These are phyloP conservation scores for Zopfochytrium polystomum DNA, from an alignment of 371 early-diverging fungal species.

Conservation along the genomic window DNA sequence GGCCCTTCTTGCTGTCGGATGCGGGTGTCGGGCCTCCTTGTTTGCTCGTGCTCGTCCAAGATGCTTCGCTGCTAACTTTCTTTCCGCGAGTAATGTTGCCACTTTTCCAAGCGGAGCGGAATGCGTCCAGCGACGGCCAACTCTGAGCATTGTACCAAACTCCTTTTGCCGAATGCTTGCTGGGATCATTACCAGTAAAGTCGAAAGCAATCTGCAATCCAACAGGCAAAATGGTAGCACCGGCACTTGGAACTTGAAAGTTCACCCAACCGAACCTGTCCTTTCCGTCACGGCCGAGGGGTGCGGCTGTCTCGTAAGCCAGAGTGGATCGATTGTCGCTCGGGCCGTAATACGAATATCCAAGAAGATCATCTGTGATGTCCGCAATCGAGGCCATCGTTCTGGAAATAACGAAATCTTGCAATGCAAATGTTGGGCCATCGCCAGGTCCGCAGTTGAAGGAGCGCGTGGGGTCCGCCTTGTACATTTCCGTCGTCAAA, in stretches of 20 bases:
- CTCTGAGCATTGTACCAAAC: slow-evolving; percentile 10
- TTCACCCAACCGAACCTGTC: not conserved
- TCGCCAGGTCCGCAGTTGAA: not conserved
- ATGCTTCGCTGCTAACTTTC: not conserved
- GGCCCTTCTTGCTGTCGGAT: not conserved
- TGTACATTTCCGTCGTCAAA: slow-evolving; percentile 1
- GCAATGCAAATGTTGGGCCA: not conserved
- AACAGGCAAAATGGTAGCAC: not conserved
- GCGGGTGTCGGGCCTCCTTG: not conserved
- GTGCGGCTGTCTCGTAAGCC: slow-evolving; percentile 2
- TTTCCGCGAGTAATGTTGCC: not conserved
- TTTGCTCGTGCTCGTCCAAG: not conserved
- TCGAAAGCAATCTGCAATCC: slow-evolving; percentile 8
- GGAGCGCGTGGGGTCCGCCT: slow-evolving; percentile 3
- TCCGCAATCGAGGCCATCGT: slow-evolving; percentile 3
- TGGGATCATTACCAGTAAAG: slow-evolving; percentile 2
- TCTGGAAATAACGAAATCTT: not conserved
- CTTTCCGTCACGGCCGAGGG: slow-evolving; percentile 2
- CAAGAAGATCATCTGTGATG: slow-evolving; percentile 2
- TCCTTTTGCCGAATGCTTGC: not conserved
- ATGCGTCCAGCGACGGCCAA: not conserved
- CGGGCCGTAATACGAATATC: slow-evolving; percentile 1
- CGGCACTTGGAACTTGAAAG: not conserved
- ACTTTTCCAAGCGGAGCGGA: slow-evolving; percentile 2
- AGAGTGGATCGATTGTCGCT: not conserved